phyloP scores from a whole-genome alignment of 768 basidiomycete genomes.

The Suillus brevipes region DNA sequence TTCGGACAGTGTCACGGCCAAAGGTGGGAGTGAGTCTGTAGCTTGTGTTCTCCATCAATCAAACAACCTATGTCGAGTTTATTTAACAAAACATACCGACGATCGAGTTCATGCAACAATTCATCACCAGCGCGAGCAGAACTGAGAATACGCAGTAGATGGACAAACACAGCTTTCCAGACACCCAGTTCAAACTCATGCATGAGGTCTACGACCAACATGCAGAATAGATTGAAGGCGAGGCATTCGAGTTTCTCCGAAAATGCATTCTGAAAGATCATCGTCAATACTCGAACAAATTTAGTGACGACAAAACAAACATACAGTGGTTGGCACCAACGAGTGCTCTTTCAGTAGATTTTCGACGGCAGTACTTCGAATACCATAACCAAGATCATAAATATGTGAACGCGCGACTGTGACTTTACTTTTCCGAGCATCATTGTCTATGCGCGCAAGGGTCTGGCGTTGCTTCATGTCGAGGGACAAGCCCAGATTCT shows the following conservation, averaged over 20 bases:
- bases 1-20: constrained; percentile 24
- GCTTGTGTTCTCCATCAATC: constrained; percentile 8
- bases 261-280: constrained; percentile 32
- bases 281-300: background rate
- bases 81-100: constrained; percentile 12
- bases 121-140: background rate
- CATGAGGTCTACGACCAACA: constrained; percentile 31
- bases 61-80: background rate
- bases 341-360: constrained; percentile 15
- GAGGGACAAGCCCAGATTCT: constrained; percentile 8
- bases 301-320: background rate
- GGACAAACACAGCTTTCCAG: constrained; percentile 30
- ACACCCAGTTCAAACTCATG: constrained; percentile 35
- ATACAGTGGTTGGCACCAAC: constrained; percentile 22
- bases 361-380: constrained; percentile 16
- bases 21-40: constrained; percentile 27
- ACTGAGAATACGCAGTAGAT: constrained; percentile 27
- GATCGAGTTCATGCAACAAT: constrained; percentile 16
- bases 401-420: constrained; percentile 11
- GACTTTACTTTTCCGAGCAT: background rate
- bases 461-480: constrained; percentile 11
- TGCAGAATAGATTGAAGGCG: constrained; percentile 21
- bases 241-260: constrained; percentile 12
- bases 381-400: constrained; percentile 15
- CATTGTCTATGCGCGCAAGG: constrained; percentile 7